Evolutionary conservation across 805 yeast species (phyloP), one percentile per base, ranked within the genome.

Genomic region (Komagataella populi): DNA sequence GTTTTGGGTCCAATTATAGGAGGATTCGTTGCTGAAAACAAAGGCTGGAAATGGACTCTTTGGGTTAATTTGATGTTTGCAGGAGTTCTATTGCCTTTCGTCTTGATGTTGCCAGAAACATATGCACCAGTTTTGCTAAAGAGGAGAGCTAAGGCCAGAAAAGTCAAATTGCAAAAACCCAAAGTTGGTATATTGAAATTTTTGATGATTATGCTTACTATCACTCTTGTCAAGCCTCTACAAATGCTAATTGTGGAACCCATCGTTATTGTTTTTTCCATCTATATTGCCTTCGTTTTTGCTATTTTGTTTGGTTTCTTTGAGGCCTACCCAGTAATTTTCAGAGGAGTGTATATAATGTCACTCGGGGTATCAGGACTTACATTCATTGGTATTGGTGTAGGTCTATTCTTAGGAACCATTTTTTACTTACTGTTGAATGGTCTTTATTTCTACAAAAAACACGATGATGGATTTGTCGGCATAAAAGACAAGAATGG

Each of bases 261-360:
- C 51, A 85, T 85, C 57, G 90, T 86, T 44, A 63, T 79, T 49
- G 78, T 81, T 18, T 79, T 83, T 60, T 80, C 87, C 30, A 64
- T 83, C 50, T 84, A 84, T 63, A 77, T 81, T 53, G 84, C 90
- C 0, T 83, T 84, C 60, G 77, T 84, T 50, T 84, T 84, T 67
- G 88, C 90, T 1, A 88, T 84, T 2, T 67, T 84, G 51, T 84
- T 84, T 57, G 90, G 88, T 0, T 84, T 84, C 71, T 84, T 84
- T 59, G 90, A 84, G 63, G 89, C 89, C 3, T 83, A 72, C 66
- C 89, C 89, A 6, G 77, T 84, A 50, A 84, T 84, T 54, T 84
- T 83, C 68, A 70, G 77, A 60, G 86, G 84, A 43, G 76, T 72
- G 22, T 83, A 84, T 63, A 56, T 55, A 2, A 81, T 84, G 87